phyloP scores from a whole-genome alignment of 805 yeast species.

The Saccharomycopsis olivae region DNA sequence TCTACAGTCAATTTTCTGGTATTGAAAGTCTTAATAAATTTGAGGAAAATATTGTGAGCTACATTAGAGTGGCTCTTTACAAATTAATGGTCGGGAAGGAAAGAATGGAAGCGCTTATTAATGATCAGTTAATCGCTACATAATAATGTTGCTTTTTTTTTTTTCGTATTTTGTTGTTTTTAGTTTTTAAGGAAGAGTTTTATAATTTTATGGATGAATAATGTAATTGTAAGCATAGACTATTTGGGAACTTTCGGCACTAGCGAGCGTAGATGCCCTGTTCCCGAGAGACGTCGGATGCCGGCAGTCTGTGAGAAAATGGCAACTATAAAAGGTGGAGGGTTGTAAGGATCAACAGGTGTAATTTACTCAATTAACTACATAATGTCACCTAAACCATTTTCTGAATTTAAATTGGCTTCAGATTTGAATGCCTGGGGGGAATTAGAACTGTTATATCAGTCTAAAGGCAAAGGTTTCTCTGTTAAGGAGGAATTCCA shows the following conservation, averaged over 20 bases:
- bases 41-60: conserved; percentile 26
- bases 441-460: conserved; percentile 60
- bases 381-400: conserved; percentile 23
- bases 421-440: conserved; percentile 80
- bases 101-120: conserved; percentile 31
- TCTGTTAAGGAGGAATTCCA: conserved; percentile 71
- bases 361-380: too few species aligned
- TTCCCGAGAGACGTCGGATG: too few species aligned
- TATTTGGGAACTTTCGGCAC: too few species aligned
- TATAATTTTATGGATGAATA: too few species aligned
- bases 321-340: too few species aligned
- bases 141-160: background rate
- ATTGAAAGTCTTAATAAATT: conserved; percentile 24
- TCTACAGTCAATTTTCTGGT: conserved; percentile 27
- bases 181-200: too few species aligned
- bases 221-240: too few species aligned
- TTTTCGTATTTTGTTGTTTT: background rate
- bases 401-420: conserved; percentile 46
- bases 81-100: conserved; percentile 43
- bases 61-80: conserved; percentile 34
- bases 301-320: too few species aligned
- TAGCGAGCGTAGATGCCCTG: too few species aligned
- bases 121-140: conserved; percentile 3
- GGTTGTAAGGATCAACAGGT: too few species aligned
- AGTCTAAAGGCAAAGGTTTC: conserved; percentile 56